A percentile compares a stretch with the other conserved stretches of the same genome.
These are phyloP conservation scores for Ustulina deusta DNA, from an alignment of 2,329 filamentous ascomycete species.

Conservation along the genomic window DNA sequence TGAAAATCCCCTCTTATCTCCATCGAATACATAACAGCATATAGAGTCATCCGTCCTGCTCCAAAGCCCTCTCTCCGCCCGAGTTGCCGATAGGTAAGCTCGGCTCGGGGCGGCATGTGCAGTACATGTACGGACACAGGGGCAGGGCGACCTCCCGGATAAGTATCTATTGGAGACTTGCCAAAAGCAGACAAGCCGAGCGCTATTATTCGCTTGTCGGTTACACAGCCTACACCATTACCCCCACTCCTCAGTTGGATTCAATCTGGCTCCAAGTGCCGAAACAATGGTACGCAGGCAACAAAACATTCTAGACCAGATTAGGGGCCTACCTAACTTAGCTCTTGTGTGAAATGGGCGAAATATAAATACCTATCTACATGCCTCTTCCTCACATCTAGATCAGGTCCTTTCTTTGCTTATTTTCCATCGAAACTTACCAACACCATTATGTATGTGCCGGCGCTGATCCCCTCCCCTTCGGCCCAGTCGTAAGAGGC, in stretches of 20 bases:
- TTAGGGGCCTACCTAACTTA: neutral
- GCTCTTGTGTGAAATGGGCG: neutral
- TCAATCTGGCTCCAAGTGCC: slow-evolving; percentile 13
- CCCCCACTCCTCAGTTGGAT: slow-evolving; percentile 1
- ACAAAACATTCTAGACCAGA: neutral
- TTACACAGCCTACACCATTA: neutral
- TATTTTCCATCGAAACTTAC: neutral
- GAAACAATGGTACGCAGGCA: slow-evolving; percentile 1
- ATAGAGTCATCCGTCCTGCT: slow-evolving; percentile 8
- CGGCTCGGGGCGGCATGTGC: slow-evolving; percentile 36
- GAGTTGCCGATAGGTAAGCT: slow-evolving; percentile 20
- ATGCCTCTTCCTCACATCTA: neutral
- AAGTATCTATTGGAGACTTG: slow-evolving; percentile 20
- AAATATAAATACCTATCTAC: neutral
- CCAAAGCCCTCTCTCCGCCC: slow-evolving; percentile 11
- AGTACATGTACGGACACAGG: neutral
- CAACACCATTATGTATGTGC: neutral
- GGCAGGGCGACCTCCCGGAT: slow-evolving; percentile 28
- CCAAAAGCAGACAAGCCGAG: slow-evolving; percentile 36
- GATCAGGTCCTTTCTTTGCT: neutral
- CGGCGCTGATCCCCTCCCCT: neutral
- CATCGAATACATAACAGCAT: slow-evolving; percentile 4
- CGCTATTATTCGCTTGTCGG: slow-evolving; percentile 37
- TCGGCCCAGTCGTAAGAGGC: too few species aligned
- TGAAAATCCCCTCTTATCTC: slow-evolving; percentile 5